Percentiles rank a stretch among this genome's conserved stretches.
Conservation (phyloP, 352 stramenopile genomes). For the Peronospora destructor region DNA sequence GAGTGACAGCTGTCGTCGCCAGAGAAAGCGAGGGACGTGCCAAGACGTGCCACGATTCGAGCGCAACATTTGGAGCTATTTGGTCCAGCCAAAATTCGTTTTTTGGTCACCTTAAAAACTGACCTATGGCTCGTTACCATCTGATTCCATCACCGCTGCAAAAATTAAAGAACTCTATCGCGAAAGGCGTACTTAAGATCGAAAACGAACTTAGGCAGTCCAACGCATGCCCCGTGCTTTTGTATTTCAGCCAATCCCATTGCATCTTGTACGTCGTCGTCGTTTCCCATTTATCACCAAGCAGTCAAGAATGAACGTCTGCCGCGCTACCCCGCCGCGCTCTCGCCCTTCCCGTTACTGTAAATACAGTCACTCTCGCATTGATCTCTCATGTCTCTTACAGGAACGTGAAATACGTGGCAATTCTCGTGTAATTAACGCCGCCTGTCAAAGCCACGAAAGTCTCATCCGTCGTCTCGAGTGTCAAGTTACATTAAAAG, state of each 20-base stretch:
- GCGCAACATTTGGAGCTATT: slow-evolving; percentile 17
- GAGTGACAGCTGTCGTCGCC: slow-evolving; percentile 15
- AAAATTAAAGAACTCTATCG: too few species aligned
- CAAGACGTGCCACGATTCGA: slow-evolving; percentile 13
- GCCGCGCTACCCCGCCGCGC: slow-evolving; percentile 1
- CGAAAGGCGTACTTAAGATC: too few species aligned
- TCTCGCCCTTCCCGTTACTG: slow-evolving; percentile 19
- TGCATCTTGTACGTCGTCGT: slow-evolving; percentile 3
- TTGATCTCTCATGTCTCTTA: slow-evolving; percentile 34
- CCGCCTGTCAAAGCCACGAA: slow-evolving; percentile 46
- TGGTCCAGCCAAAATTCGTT: too few species aligned
- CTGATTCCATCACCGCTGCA: neutral
- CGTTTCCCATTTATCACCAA: neutral
- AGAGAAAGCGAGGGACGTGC: slow-evolving; percentile 17
- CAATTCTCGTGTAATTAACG: slow-evolving; percentile 39
- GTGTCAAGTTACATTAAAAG: slow-evolving; percentile 45
- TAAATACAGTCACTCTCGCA: slow-evolving; percentile 29
- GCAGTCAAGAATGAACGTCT: slow-evolving; percentile 16
- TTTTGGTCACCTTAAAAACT: too few species aligned
- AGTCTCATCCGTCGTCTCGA: slow-evolving; percentile 52
- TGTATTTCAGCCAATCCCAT: slow-evolving; percentile 5
- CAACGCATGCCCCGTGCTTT: too few species aligned
- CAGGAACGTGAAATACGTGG: slow-evolving; percentile 47
- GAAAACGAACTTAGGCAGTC: too few species aligned
- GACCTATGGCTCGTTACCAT: too few species aligned